A percentile compares a stretch with the other conserved stretches of the same genome.
Evolutionary conservation across 2,329 filamentous ascomycete genomes (phyloP).

Genomic region (Fusarium kyushuense): DNA sequence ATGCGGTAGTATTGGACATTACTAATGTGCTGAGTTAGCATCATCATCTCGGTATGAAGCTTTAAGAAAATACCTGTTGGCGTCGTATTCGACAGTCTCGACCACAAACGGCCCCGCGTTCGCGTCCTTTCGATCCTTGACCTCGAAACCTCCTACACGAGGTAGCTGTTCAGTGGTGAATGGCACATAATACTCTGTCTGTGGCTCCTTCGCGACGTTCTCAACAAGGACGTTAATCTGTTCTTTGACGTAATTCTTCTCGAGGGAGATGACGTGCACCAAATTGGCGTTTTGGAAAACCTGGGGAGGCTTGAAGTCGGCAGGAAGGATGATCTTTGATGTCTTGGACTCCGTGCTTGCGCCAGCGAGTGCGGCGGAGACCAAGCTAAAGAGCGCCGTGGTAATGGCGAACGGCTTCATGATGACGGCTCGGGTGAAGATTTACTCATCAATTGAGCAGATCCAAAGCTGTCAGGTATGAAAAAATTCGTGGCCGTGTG

Average conservation of each 20-base stretch:
- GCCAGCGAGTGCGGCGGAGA: slow-evolving; percentile 60
- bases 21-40: slow-evolving; percentile 57
- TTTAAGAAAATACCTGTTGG: slow-evolving; percentile 62
- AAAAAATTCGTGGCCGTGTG: slow-evolving; percentile 28
- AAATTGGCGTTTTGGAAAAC: slow-evolving; percentile 95
- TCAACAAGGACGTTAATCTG: slow-evolving; percentile 94
- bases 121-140: slow-evolving; percentile 88
- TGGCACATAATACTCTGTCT: slow-evolving; percentile 91
- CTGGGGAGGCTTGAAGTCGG: slow-evolving; percentile 84
- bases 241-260: slow-evolving; percentile 92
- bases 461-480: slow-evolving; percentile 39
- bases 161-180: slow-evolving; percentile 82
- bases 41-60: background rate
- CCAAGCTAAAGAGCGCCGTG: slow-evolving; percentile 70
- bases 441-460: slow-evolving; percentile 53
- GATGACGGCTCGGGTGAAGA: slow-evolving; percentile 45
- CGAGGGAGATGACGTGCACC: slow-evolving; percentile 88
- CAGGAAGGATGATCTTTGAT: slow-evolving; percentile 69
- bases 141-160: slow-evolving; percentile 87
- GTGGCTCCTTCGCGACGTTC: slow-evolving; percentile 82
- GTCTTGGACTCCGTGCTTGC: slow-evolving; percentile 58
- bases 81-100: slow-evolving; percentile 74
- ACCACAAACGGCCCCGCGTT: slow-evolving; percentile 75
- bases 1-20: slow-evolving; percentile 87
- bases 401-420: slow-evolving; percentile 63